Evolutionary conservation across 257 asterid species (phyloP).

Genomic region (Misopates orontium): DNA sequence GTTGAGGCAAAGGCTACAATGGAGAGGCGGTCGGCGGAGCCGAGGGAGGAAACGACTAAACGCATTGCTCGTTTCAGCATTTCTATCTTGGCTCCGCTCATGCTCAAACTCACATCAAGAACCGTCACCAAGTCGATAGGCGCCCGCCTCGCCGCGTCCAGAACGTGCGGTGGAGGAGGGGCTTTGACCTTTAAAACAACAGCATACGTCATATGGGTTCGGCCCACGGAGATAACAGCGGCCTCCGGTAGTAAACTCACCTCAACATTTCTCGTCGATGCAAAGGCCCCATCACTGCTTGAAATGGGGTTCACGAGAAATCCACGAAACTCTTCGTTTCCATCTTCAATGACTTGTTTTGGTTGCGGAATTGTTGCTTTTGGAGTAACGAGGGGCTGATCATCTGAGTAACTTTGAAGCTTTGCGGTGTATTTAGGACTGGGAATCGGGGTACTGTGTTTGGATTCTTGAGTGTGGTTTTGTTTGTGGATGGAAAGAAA

Average conservation of each 20-base stretch:
- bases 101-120: conserved; percentile 74
- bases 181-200: conserved; percentile 75
- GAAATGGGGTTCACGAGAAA: conserved; percentile 66
- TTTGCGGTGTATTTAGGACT: conserved; percentile 27
- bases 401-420: conserved; percentile 53
- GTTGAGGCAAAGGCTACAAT: conserved; percentile 62
- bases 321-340: conserved; percentile 69
- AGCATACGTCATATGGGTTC: conserved; percentile 56
- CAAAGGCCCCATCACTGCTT: conserved; percentile 41
- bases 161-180: conserved; percentile 39
- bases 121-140: conserved; percentile 88
- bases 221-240: conserved; percentile 62
- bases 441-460: conserved; percentile 22
- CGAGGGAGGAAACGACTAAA: conserved; percentile 76
- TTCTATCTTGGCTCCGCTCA: conserved; percentile 84
- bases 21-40: conserved; percentile 88
- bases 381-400: conserved; percentile 71
- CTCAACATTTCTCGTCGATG: conserved; percentile 35
- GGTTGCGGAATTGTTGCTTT: conserved; percentile 37
- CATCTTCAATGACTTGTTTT: conserved; percentile 28
- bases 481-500: conserved; percentile 54
- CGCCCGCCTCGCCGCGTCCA: conserved; percentile 61
- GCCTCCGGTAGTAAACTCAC: conserved; percentile 65
- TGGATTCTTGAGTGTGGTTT: conserved; percentile 22
- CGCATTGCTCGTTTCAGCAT: conserved; percentile 92